Base-by-base conservation (phyloP, 768 basidiomycete genomes). In the Asterophora parasitica region DNA sequence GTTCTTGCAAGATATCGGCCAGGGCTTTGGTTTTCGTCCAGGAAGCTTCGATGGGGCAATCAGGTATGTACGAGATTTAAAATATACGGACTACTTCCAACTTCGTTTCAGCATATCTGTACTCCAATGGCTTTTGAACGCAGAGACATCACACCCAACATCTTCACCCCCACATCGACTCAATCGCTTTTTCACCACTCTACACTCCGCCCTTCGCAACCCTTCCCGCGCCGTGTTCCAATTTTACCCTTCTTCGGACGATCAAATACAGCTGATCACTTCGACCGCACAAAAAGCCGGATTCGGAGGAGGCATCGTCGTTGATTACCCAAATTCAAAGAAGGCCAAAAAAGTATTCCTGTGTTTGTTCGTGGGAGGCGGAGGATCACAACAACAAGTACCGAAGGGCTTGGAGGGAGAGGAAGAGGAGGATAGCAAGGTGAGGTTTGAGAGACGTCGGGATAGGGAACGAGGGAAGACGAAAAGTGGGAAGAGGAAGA, bases 1-100 rank as follows among this genome's bases (percentile, higher is more conserved):
- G 17, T 95, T 99, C 64, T 66, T 98, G 28, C 94, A 97, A 56
- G 96, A 99, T 61, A 96, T 98, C 35, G 96, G 96, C 0, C 96
- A 99, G 64, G 96, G 96, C 0, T 89, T 98, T 59, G 93, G 94
- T 6, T 99, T 96, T 66, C 79, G 96, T 33, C 90, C 96, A 48
- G 96, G 95, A 51, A 88, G 88, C 53, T 98, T 99, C 63, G 96
- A 99, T 63, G 96, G 95, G 33, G 94, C 92, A 5, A 98, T 99
- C 61, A 95, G 93, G 93, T 88, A 31, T 28, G 72, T 16, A 27
- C 20, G 7, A 23, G 23, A 23, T 23, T 23, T 23, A 3, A 23
- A 32, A 40, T 28, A 19, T 17, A 20, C 23, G 0, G 28, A 38
- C 48, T 35, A 15, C 16, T 45, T 16, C 44, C 49, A 15, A 44